Percentiles rank a stretch among this genome's conserved stretches.
These are phyloP conservation scores for Oryza nivara DNA, from an alignment of 176 grass and related monocot species.

Conservation along the genomic window DNA sequence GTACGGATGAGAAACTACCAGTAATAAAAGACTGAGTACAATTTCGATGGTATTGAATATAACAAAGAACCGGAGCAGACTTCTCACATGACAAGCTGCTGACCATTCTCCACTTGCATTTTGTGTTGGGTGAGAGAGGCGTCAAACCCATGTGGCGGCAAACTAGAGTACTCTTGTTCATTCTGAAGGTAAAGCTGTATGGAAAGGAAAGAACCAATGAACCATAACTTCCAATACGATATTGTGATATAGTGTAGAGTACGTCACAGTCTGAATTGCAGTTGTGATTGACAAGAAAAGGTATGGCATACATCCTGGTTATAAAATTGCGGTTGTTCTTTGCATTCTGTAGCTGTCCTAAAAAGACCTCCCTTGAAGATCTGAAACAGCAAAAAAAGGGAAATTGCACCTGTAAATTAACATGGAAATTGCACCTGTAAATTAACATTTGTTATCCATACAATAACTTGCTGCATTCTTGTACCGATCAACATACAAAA, in stretches of 20 bases:
- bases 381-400: conserved; percentile 30
- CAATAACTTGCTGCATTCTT: neutral
- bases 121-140: conserved; percentile 55
- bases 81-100: conserved; percentile 48
- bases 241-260: conserved; percentile 1
- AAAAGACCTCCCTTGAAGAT: conserved; percentile 64
- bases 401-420: neutral
- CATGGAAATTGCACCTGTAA: neutral
- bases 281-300: neutral
- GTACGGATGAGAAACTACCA: neutral
- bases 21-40: neutral
- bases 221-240: neutral
- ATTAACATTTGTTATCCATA: neutral
- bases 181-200: conserved; percentile 49
- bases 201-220: neutral
- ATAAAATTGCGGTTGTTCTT: conserved; percentile 66
- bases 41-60: neutral
- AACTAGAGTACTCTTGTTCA: conserved; percentile 55
- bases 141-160: conserved; percentile 66
- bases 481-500: neutral
- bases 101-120: conserved; percentile 56
- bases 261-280: neutral
- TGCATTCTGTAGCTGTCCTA: conserved; percentile 62
- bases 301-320: conserved; percentile 47
- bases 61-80: neutral